Evolutionary conservation across 257 asterid genomes (phyloP).

Genomic region (Gynochthodes officinalis): DNA sequence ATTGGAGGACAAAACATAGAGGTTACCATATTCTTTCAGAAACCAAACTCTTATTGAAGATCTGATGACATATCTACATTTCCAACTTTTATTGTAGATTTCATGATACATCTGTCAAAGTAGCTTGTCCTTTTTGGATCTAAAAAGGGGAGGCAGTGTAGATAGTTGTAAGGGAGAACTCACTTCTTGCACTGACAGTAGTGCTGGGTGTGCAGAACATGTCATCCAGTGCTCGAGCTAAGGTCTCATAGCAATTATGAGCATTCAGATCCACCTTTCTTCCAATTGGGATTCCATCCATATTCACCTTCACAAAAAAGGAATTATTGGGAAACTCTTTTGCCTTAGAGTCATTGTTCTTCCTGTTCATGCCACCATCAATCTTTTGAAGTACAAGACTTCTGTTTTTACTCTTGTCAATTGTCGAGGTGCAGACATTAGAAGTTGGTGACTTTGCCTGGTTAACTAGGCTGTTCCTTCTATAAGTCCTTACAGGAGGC

Average conservation of each 20-base stretch:
- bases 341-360: conserved; percentile 28
- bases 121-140: neutral
- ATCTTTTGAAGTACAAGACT: conserved; percentile 14
- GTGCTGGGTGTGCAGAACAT: conserved; percentile 56
- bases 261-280: conserved; percentile 80
- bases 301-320: conserved; percentile 77
- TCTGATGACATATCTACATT: neutral
- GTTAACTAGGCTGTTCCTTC: conserved; percentile 41
- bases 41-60: neutral
- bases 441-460: conserved; percentile 29
- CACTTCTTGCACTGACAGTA: conserved; percentile 44
- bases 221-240: conserved; percentile 56
- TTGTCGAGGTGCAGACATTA: conserved; percentile 27
- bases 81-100: no score
- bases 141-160: neutral
- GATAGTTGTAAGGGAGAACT: conserved; percentile 13
- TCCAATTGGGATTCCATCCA: conserved; percentile 86
- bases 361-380: conserved; percentile 23
- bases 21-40: neutral
- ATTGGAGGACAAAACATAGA: neutral
- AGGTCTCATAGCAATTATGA: conserved; percentile 63
- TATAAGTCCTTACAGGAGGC: conserved; percentile 47
- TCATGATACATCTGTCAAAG: neutral
- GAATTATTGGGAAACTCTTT: conserved; percentile 38
- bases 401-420: conserved; percentile 41